Base-by-base conservation (phyloP, 257 asterid species). In the Avicennia marina region DNA sequence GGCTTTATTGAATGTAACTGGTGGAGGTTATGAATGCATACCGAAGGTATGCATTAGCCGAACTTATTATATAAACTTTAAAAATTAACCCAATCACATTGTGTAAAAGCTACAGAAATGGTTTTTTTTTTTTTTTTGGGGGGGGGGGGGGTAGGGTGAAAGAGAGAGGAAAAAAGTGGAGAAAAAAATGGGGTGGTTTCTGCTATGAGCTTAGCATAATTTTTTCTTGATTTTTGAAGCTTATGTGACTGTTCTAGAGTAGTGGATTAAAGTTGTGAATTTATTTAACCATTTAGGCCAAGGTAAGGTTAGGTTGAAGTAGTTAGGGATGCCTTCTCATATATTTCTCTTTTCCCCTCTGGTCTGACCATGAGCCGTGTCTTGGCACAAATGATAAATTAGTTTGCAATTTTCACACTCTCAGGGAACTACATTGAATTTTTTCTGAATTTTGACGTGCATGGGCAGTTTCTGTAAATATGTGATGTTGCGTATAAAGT, bases 11-110 rank as follows among this genome's bases (percentile, higher is more conserved):
- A 93, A 93, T 75, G 99, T 86, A 29, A 93, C 99, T 0, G 97
- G 99, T 62, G 99, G 99, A 69, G 99, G 99, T 67, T 86, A 80
- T 64, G 91, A 93, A 78, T 89, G 97, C 61, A 65, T 93, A 55
- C 99, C 99, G 49, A 89, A 76, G 95, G 99, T 93, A 74, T 41
- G 11, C 15, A 43, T 52, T 43, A 8, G 18, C 11, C 20, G 31
- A 45, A 1, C 17, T 19, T 31, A 40, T 26, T 41, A 27, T 21
- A 13, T 16, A 20, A 49, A 12, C 36, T 33, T 29, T n/a, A n/a
- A n/a, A n/a, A n/a, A n/a, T n/a, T n/a, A n/a, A n/a, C n/a, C n/a
- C n/a, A n/a, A n/a, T n/a, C n/a, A n/a, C n/a, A n/a, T n/a, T n/a
- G n/a, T n/a, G n/a, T n/a, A n/a, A n/a, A n/a, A n/a, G n/a, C n/a